Evolutionary conservation across 2,329 filamentous ascomycete species (phyloP).

Genomic region (Diaporthe australafricana): DNA sequence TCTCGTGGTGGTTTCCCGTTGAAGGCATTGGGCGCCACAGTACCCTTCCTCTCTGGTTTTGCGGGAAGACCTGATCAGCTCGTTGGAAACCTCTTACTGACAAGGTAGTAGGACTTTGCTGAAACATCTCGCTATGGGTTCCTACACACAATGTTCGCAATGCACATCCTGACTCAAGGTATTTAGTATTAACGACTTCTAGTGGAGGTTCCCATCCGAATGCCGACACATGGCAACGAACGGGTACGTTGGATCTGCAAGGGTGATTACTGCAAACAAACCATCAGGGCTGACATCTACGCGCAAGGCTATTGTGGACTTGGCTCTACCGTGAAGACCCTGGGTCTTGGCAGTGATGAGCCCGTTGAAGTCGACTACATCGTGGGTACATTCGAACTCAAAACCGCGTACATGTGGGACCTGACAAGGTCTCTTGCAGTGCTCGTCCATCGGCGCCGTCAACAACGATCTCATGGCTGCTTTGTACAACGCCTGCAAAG

Average conservation of each 20-base stretch:
- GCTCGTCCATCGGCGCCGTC: constrained; percentile 84
- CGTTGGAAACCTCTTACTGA: background rate
- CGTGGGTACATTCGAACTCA: constrained; percentile 54
- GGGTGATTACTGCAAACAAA: constrained; percentile 38
- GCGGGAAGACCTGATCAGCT: background rate
- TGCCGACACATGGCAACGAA: constrained; percentile 52
- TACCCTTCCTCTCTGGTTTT: background rate
- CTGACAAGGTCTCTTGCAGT: constrained; percentile 54
- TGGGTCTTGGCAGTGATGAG: constrained; percentile 69
- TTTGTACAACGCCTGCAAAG: constrained; percentile 67
- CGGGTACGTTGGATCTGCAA: constrained; percentile 48
- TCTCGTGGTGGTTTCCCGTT: constrained; percentile 17
- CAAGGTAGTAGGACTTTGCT: constrained; percentile 71
- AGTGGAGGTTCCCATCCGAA: constrained; percentile 68
- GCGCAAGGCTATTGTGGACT: constrained; percentile 78
- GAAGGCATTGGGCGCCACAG: background rate
- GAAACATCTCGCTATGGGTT: constrained; percentile 80
- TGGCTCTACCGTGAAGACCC: constrained; percentile 70
- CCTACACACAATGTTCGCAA: constrained; percentile 82
- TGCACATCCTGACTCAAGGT: constrained; percentile 19
- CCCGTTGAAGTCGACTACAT: constrained; percentile 79
- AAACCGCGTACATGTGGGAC: constrained; percentile 5
- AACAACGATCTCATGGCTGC: constrained; percentile 73
- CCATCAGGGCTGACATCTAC: constrained; percentile 10
- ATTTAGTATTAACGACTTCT: constrained; percentile 13